Evolutionary conservation across 2,329 filamentous ascomycete genomes (phyloP).

Genomic region (Macroventuria anomochaeta): DNA sequence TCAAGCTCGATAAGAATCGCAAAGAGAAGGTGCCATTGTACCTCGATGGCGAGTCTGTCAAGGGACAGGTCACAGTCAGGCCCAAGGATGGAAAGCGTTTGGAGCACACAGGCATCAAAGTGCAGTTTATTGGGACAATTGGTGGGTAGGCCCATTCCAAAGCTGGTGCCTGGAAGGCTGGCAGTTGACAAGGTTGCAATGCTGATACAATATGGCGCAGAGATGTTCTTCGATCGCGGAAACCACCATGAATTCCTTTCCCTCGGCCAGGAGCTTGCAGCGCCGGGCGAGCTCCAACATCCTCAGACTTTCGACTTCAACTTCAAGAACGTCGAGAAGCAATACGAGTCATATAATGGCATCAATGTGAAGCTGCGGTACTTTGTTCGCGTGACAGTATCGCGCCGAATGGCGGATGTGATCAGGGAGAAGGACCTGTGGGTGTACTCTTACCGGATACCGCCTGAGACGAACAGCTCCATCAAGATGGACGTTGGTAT

Average conservation of each 20-base stretch:
- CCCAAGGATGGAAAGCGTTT: constrained; percentile 98
- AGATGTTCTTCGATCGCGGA: constrained; percentile 99
- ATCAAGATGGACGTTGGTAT: constrained; percentile 99
- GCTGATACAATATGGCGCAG: constrained; percentile 55
- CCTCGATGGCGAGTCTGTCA: constrained; percentile 97
- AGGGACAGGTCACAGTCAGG: constrained; percentile 90
- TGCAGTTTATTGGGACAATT: constrained; percentile 99
- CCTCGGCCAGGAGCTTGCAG: constrained; percentile 93
- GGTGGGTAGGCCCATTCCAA: constrained; percentile 59
- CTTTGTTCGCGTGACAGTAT: constrained; percentile 96
- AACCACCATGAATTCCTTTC: constrained; percentile 99
- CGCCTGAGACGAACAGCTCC: constrained; percentile 95
- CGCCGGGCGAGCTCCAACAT: constrained; percentile 96
- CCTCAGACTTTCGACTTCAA: constrained; percentile 99
- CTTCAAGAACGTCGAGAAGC: constrained; percentile 99
- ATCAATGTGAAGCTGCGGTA: constrained; percentile 99
- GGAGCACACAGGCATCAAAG: constrained; percentile 98
- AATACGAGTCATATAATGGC: constrained; percentile 99
- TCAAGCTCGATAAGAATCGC: constrained; percentile 97
- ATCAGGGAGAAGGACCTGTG: constrained; percentile 99
- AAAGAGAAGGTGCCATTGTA: constrained; percentile 96
- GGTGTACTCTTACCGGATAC: constrained; percentile 98
- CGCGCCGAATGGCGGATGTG: constrained; percentile 95
- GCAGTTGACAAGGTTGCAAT: not conserved
- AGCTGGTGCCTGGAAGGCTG: constrained; percentile 6